phyloP scores from a whole-genome alignment of 2,329 filamentous ascomycete species.

The Tolypocladium capitatum region DNA sequence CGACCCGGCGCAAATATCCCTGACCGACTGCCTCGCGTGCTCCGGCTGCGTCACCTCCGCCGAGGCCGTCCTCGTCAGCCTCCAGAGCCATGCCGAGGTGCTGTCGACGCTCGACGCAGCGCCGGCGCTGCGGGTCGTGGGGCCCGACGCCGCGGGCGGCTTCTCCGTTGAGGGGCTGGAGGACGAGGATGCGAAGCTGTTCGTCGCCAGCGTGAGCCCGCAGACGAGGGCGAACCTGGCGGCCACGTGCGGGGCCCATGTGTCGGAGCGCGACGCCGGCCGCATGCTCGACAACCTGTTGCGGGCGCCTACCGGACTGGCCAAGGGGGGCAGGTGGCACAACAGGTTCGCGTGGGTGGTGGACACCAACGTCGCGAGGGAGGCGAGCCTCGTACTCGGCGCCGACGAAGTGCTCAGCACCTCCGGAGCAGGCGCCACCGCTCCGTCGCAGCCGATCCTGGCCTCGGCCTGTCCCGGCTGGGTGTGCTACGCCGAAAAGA shows the following conservation, averaged over 20 bases:
- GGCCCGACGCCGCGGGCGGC: conserved; percentile 17
- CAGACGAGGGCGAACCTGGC: conserved; percentile 84
- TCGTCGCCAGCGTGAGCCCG: conserved; percentile 85
- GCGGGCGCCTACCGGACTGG: conserved; percentile 51
- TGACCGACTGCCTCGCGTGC: conserved; percentile 94
- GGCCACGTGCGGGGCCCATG: conserved; percentile 60
- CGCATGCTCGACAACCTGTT: conserved; percentile 75
- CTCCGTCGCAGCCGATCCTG: conserved; percentile 47
- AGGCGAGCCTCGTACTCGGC: conserved; percentile 69
- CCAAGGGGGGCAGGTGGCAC: conserved; percentile 53
- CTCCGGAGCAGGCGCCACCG: conserved; percentile 6
- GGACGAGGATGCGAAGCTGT: conserved; percentile 55
- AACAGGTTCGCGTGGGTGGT: conserved; percentile 82
- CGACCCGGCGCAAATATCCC: conserved; percentile 76
- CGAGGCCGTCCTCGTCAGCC: conserved; percentile 87
- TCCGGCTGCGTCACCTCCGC: conserved; percentile 96
- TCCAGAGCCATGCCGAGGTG: conserved; percentile 90
- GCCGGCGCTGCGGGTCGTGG: conserved; percentile 31
- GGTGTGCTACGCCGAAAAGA: conserved; percentile 99
- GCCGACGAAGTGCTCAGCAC: conserved; percentile 52
- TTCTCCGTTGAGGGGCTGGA: conserved; percentile 38
- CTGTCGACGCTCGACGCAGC: conserved; percentile 64
- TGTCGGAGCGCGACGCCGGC: conserved; percentile 61
- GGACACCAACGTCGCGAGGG: conserved; percentile 74
- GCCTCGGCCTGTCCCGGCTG: conserved; percentile 91